Evolutionary conservation across 495 filamentous ascomycete genomes (phyloP).

Genomic region (Penicillium nucicola): DNA sequence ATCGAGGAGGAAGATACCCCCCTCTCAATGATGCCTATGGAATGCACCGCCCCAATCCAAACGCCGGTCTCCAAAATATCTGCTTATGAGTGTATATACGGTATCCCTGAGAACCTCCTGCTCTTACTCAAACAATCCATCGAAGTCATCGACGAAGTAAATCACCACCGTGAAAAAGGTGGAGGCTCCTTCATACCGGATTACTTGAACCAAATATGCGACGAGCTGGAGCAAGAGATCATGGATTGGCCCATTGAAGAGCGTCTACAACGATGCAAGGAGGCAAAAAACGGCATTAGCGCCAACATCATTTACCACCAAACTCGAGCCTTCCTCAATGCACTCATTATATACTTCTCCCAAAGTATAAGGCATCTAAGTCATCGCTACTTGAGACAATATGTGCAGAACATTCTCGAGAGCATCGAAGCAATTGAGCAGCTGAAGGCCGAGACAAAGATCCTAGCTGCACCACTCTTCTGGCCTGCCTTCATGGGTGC

Average conservation of each 20-base stretch:
- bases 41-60: too few species aligned
- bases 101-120: not conserved
- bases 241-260: conserved; percentile 2
- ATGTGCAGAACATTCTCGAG: not conserved
- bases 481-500: conserved; percentile 5
- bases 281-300: not conserved
- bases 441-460: not conserved
- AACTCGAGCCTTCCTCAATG: not conserved
- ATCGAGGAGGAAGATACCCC: not conserved
- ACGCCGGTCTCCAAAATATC: not conserved
- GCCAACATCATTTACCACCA: not conserved
- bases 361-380: not conserved
- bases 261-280: not conserved
- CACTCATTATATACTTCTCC: conserved; percentile 1
- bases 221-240: conserved; percentile 1
- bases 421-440: conserved; percentile 5
- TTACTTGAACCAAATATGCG: not conserved
- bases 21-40: not conserved
- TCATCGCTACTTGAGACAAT: not conserved
- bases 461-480: conserved; percentile 2
- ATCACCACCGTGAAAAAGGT: not conserved
- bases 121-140: not conserved
- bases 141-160: conserved; percentile 3
- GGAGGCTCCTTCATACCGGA: not conserved
- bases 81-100: conserved; percentile 4